Conservation (phyloP, 2,329 filamentous ascomycete genomes). For the Hymenoscyphus albidus region DNA sequence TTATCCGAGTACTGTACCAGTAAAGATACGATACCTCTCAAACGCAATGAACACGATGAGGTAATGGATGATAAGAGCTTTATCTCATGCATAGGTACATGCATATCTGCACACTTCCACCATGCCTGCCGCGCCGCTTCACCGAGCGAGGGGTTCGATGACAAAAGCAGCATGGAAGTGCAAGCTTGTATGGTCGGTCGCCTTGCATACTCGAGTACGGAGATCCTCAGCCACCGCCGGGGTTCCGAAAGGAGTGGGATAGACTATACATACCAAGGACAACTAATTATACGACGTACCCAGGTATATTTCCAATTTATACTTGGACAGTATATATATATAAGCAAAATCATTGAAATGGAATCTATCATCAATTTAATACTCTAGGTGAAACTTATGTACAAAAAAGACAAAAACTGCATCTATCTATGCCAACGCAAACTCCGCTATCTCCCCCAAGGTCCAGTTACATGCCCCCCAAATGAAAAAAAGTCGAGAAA, state of each 20-base stretch:
- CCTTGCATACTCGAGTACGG: neutral
- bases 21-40: too few species aligned
- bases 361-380: neutral
- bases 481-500: neutral
- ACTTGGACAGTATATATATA: neutral
- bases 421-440: neutral
- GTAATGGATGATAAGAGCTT: constrained; percentile 17
- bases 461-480: neutral
- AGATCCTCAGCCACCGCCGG: neutral
- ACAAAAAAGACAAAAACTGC: neutral
- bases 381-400: neutral
- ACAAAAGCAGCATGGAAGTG: neutral
- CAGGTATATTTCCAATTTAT: too few species aligned
- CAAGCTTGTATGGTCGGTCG: neutral
- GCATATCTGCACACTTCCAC: neutral
- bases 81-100: constrained; percentile 7
- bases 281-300: too few species aligned
- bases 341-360: neutral
- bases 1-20: too few species aligned
- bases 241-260: neutral
- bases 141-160: neutral
- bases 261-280: neutral
- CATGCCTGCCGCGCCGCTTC: neutral
- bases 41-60: constrained; percentile 10
- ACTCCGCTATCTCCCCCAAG: neutral